Conservation (phyloP, 208 protist species). For the Phytomonas sp. region DNA sequence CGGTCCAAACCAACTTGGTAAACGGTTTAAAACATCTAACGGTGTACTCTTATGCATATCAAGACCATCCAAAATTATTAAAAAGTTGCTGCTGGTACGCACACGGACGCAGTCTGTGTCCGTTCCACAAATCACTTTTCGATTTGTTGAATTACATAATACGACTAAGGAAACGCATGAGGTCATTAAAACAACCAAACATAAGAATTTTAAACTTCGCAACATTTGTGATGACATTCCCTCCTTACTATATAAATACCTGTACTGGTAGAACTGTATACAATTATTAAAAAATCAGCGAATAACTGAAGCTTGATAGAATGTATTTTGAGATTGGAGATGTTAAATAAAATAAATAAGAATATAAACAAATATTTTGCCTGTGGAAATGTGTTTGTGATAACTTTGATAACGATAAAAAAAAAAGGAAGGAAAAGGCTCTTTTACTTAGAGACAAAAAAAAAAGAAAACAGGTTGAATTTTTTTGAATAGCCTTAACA, state of each 20-base stretch:
- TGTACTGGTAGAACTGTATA: neutral
- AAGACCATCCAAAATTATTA: constrained; percentile 19
- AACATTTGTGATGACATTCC: neutral
- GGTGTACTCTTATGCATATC: constrained; percentile 16
- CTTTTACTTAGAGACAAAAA: constrained; percentile 4
- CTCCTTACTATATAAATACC: neutral
- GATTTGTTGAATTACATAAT: neutral
- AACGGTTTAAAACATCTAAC: constrained; percentile 9
- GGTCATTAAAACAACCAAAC: neutral
- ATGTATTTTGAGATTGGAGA: neutral
- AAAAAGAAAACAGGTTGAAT: neutral
- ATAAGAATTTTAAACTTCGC: neutral
- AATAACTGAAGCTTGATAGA: neutral
- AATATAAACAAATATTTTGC: neutral
- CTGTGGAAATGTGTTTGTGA: neutral
- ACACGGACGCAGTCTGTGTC: constrained; percentile 10
- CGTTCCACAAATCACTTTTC: neutral
- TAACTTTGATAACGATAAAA: neutral
- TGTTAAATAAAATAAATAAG: constrained; percentile 6
- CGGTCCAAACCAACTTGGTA: constrained; percentile 25
- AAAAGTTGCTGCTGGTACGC: neutral
- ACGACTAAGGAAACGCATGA: neutral
- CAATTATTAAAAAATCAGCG: neutral
- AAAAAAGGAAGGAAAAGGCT: constrained; percentile 4
- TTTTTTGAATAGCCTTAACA: neutral